Conservation (phyloP, 345 rosid species). For the Lepidium africanum region DNA sequence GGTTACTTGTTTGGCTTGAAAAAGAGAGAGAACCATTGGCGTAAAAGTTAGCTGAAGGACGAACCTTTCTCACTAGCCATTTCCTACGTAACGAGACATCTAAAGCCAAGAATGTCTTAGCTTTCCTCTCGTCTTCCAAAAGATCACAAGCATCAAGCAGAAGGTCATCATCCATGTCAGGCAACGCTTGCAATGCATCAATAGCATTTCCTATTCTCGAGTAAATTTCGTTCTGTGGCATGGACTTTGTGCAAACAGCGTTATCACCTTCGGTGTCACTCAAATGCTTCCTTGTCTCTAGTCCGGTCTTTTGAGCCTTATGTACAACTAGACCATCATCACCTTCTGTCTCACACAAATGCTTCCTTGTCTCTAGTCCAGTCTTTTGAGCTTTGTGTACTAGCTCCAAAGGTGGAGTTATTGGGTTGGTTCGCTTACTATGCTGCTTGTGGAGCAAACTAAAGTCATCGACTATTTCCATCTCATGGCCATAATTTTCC, state of each 20-base stretch:
- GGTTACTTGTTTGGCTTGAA: not conserved
- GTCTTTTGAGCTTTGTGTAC: conserved; percentile 40
- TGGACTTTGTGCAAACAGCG: not conserved
- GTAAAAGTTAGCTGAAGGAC: conserved; percentile 19
- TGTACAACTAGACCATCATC: conserved; percentile 2
- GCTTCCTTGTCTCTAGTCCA: conserved; percentile 27
- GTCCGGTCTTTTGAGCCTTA: conserved; percentile 42
- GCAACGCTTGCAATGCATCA: conserved; percentile 58
- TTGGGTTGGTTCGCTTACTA: conserved; percentile 31
- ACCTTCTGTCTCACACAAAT: conserved; percentile 22
- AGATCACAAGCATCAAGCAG: conserved; percentile 79
- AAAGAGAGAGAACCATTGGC: not conserved
- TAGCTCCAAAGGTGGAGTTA: conserved; percentile 7
- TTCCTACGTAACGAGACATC: conserved; percentile 49
- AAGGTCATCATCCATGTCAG: conserved; percentile 64
- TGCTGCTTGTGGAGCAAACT: conserved; percentile 27
- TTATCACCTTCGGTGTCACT: conserved; percentile 22
- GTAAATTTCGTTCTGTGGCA: conserved; percentile 17
- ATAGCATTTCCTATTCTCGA: conserved; percentile 39
- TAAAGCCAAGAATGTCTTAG: conserved; percentile 71
- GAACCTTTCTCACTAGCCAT: conserved; percentile 77
- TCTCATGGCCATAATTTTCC: conserved; percentile 20
- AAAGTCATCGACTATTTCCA: conserved; percentile 24
- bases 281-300: conserved; percentile 28
- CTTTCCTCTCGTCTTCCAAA: conserved; percentile 72